Percentiles rank a stretch among this genome's conserved stretches.
Evolutionary conservation across 1,284 basidiomycete species (phyloP).

Genomic region (Puccinia horiana): DNA sequence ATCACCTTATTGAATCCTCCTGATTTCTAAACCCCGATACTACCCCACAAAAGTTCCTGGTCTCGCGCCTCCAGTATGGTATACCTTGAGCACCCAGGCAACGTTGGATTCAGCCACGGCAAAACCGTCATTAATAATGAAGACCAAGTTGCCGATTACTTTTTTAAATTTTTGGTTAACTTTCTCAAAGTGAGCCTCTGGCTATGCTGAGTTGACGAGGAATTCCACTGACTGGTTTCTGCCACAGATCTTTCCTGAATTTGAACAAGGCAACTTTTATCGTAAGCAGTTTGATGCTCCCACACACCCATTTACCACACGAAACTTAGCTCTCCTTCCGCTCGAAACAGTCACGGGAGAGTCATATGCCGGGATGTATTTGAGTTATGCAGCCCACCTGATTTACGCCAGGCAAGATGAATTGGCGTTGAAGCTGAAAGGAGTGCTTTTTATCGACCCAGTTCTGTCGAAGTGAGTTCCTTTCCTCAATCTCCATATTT

Average conservation of each 20-base stretch:
- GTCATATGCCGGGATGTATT: constrained; percentile 60
- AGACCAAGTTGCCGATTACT: constrained; percentile 57
- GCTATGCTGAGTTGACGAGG: background rate
- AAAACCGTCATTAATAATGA: constrained; percentile 65
- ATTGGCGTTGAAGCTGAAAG: constrained; percentile 55
- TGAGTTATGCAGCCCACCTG: constrained; percentile 59
- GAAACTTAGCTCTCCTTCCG: constrained; percentile 49
- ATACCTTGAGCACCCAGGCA: constrained; percentile 80
- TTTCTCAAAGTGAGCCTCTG: constrained; percentile 20
- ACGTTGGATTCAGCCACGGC: constrained; percentile 77
- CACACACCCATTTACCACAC: constrained; percentile 50
- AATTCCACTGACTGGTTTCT: too few species aligned
- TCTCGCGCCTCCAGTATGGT: constrained; percentile 57
- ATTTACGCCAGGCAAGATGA: constrained; percentile 52
- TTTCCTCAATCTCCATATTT: background rate
- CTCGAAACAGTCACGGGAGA: constrained; percentile 54
- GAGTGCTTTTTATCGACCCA: constrained; percentile 57
- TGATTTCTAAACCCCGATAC: background rate
- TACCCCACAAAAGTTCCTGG: constrained; percentile 27
- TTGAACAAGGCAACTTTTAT: background rate
- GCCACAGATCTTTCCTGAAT: constrained; percentile 35
- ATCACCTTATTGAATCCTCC: background rate
- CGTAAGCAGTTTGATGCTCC: background rate
- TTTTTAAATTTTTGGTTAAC: constrained; percentile 55
- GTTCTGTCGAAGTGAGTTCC: constrained; percentile 48